Evolutionary conservation across 306 rosid species (phyloP), one percentile per base, ranked within the genome.

Genomic region (Erythrophleum fordii): DNA sequence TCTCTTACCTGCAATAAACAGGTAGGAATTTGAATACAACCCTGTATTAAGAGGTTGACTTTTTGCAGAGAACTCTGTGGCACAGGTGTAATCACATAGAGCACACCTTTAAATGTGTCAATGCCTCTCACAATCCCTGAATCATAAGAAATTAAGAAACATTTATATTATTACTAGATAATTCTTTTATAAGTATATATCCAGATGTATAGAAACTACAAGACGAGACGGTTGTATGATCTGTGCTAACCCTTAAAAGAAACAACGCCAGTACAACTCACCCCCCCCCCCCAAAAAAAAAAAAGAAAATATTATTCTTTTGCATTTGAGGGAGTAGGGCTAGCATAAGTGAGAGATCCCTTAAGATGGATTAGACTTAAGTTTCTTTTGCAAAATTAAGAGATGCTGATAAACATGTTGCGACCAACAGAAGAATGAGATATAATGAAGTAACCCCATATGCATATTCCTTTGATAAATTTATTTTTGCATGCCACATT

Each of bases 51-150:
- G 58, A 93, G 88, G 84, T 93, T 85, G 41, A 93, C 98, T 68
- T 87, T 93, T 80, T 88, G 95, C 83, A 95, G 86, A 81, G 93
- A 80, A 87, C 76, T 87, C 58, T 73, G 90, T 71, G 90, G 93
- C 66, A 93, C 93, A n/a, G 99, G 98, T 67, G 99, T 90, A 71
- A 95, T 89, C 82, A 93, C 89, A 83, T 87, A 90, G 60, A 95
- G 86, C 78, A 91, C 55, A 66, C 96, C 93, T 89, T 90, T 93
- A 51, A 56, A 25, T 8, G 90, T 85, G 86, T 95, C 99, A 28
- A 95, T 83, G 80, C 92, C 94, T 88, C 98, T 91, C 87, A 95
- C 95, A 79, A 95, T 93, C 72, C 99, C 99, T 93, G 85, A 76
- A 79, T 77, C 67, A 88, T 34, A 44, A 71, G 78, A 77, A 77